These are phyloP conservation scores for Didymella lethalis DNA, from an alignment of 2,329 filamentous ascomycete species.

Conservation along the genomic window DNA sequence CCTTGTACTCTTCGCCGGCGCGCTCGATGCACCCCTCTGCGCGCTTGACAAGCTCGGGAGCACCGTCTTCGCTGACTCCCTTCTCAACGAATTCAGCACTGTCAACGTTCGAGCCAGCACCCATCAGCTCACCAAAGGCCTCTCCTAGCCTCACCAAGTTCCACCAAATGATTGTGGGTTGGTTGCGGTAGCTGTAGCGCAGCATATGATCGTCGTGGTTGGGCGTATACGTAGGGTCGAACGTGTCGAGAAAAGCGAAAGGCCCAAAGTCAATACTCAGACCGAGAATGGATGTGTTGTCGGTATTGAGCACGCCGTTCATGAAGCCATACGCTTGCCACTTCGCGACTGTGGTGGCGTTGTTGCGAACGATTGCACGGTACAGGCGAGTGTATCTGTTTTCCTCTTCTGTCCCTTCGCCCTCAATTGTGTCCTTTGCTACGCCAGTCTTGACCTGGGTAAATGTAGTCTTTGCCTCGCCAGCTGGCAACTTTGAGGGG, in stretches of 20 bases:
- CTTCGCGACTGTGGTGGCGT: conserved; percentile 84
- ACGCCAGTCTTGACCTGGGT: conserved; percentile 58
- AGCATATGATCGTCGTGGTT: conserved; percentile 93
- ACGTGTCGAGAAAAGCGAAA: conserved; percentile 97
- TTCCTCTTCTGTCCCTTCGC: conserved; percentile 71
- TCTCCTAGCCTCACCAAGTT: conserved; percentile 93
- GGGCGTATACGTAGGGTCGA: conserved; percentile 92
- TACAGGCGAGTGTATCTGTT: conserved; percentile 90
- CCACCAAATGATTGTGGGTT: conserved; percentile 98
- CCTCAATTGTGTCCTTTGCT: conserved; percentile 67
- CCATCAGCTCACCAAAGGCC: conserved; percentile 85
- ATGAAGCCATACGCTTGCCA: conserved; percentile 99
- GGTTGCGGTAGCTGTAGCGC: conserved; percentile 91
- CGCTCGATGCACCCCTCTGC: conserved; percentile 85
- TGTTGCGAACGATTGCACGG: conserved; percentile 83
- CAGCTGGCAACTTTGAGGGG: conserved; percentile 63
- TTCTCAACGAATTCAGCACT: conserved; percentile 73
- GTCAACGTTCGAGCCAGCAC: conserved; percentile 76
- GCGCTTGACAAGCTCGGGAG: conserved; percentile 74
- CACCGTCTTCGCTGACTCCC: conserved; percentile 74
- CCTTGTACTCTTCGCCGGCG: conserved; percentile 85
- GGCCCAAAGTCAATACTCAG: conserved; percentile 94
- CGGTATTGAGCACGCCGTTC: conserved; percentile 97
- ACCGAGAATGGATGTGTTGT: conserved; percentile 92
- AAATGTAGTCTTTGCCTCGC: conserved; percentile 59